Percentiles rank a stretch among this genome's conserved stretches.
Conservation (phyloP, 176 grass and related monocot species). For the Phyllostachys edulis region DNA sequence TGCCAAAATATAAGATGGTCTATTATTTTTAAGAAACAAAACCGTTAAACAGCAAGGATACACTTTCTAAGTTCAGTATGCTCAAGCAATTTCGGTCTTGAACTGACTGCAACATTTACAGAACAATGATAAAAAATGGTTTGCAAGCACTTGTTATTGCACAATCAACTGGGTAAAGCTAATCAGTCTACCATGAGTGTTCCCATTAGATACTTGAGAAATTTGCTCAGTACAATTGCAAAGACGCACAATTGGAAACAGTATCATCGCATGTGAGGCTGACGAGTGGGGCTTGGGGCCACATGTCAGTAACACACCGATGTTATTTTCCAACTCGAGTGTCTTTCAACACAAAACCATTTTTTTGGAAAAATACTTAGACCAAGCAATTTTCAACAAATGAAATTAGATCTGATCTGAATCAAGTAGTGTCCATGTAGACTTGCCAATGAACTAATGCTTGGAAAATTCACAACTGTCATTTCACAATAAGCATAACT, state of each 20-base stretch:
- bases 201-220: neutral
- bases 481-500: neutral
- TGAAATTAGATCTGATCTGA: neutral
- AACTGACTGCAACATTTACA: neutral
- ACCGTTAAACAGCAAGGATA: neutral
- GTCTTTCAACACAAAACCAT: neutral
- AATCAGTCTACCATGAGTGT: constrained; percentile 1
- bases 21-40: neutral
- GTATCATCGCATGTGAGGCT: neutral
- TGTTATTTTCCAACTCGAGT: neutral
- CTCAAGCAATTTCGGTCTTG: neutral
- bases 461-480: neutral
- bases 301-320: neutral
- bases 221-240: neutral
- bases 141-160: neutral
- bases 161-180: constrained; percentile 1
- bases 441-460: neutral
- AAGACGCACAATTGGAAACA: neutral
- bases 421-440: neutral
- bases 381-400: neutral
- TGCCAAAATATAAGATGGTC: neutral
- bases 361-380: neutral
- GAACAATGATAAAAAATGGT: neutral
- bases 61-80: neutral
- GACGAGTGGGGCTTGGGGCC: neutral